Evolutionary conservation across 2,329 filamentous ascomycete genomes (phyloP).

Genomic region (Alternaria triticimaculans): DNA sequence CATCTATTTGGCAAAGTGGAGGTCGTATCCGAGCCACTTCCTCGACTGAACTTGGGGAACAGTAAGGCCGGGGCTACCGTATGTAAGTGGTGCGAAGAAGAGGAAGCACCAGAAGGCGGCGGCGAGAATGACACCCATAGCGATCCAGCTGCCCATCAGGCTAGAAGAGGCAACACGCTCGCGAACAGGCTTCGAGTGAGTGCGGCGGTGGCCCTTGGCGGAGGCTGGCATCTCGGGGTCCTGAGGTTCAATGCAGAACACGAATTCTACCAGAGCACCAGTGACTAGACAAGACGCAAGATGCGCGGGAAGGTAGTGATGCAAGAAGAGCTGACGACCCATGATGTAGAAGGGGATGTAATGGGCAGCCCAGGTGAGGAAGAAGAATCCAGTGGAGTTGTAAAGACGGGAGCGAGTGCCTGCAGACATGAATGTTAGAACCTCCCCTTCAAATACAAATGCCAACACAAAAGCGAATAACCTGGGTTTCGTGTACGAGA

Average conservation of each 20-base stretch:
- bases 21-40: constrained; percentile 96
- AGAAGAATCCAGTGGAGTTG: constrained; percentile 99
- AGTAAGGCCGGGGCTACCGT: constrained; percentile 86
- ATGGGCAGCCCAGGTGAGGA: constrained; percentile 96
- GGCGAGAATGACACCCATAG: constrained; percentile 71
- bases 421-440: constrained; percentile 40
- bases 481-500: constrained; percentile 1
- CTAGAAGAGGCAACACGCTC: constrained; percentile 83
- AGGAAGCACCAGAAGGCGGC: constrained; percentile 79
- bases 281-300: constrained; percentile 89
- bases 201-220: constrained; percentile 44
- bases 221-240: constrained; percentile 52
- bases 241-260: constrained; percentile 86
- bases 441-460: constrained; percentile 10
- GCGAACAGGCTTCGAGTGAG: constrained; percentile 73
- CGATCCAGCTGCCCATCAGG: constrained; percentile 79
- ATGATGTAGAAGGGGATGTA: constrained; percentile 98
- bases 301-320: constrained; percentile 96
- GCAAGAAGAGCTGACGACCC: constrained; percentile 96
- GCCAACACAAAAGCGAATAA: constrained; percentile 2
- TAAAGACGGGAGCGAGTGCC: constrained; percentile 93
- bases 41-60: constrained; percentile 79
- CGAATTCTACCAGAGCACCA: constrained; percentile 90
- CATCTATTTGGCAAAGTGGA: constrained; percentile 94
- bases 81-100: constrained; percentile 94